Conservation (phyloP, 352 stramenopile genomes). For the Elongisporangium anandrum region DNA sequence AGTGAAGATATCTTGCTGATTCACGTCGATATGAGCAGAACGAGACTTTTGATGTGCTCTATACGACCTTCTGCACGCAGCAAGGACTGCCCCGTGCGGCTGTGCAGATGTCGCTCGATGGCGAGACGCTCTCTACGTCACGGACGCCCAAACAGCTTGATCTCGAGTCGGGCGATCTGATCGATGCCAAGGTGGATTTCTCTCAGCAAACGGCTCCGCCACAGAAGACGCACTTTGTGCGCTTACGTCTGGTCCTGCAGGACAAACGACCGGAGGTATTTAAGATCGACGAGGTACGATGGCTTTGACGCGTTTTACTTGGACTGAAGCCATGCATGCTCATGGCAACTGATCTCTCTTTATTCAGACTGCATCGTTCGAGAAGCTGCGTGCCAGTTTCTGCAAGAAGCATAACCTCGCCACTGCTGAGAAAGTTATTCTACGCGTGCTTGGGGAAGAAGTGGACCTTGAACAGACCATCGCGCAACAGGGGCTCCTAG, state of each 20-base stretch:
- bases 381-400: slow-evolving; percentile 61
- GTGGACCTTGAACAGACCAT: slow-evolving; percentile 40
- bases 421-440: slow-evolving; percentile 39
- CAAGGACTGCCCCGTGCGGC: slow-evolving; percentile 53
- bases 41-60: slow-evolving; percentile 58
- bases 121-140: slow-evolving; percentile 21
- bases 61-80: slow-evolving; percentile 57
- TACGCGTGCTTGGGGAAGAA: slow-evolving; percentile 39
- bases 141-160: slow-evolving; percentile 29
- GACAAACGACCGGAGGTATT: slow-evolving; percentile 54
- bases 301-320: too few species aligned
- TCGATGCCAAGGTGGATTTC: slow-evolving; percentile 76
- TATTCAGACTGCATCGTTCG: slow-evolving; percentile 33
- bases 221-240: slow-evolving; percentile 50
- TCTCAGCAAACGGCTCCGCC: slow-evolving; percentile 32
- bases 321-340: too few species aligned
- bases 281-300: slow-evolving; percentile 59
- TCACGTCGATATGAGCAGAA: slow-evolving; percentile 23
- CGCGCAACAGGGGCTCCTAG: slow-evolving; percentile 41
- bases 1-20: not conserved
- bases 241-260: slow-evolving; percentile 47
- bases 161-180: slow-evolving; percentile 54
- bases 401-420: slow-evolving; percentile 55
- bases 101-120: slow-evolving; percentile 62
- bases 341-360: not conserved